These are phyloP conservation scores for button mushroom (Agaricus bisporus) DNA, from an alignment of 768 basidiomycete species.

Conservation along the genomic window DNA sequence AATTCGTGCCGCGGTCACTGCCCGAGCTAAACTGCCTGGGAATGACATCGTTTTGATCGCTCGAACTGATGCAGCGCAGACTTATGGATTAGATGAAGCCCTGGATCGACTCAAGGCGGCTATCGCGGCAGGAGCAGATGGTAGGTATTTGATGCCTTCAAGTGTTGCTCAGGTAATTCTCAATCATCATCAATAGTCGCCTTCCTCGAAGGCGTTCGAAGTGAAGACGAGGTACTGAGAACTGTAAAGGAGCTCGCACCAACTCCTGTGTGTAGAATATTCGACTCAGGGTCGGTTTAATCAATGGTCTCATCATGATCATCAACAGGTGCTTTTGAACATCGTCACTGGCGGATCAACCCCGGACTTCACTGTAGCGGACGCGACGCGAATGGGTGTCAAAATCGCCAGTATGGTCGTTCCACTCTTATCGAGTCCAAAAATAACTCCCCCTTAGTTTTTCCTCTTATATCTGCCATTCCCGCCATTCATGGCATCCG, in stretches of 20 bases:
- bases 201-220: conserved; percentile 47
- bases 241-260: conserved; percentile 34
- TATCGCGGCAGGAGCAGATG: conserved; percentile 35
- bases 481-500: conserved; percentile 45
- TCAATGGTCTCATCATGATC: not conserved
- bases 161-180: not conserved
- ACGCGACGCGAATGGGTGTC: conserved; percentile 39
- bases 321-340: conserved; percentile 36
- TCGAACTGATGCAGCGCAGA: conserved; percentile 47
- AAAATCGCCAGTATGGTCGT: conserved; percentile 30
- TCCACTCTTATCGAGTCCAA: not conserved
- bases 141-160: conserved; percentile 16
- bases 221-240: conserved; percentile 33
- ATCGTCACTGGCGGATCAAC: conserved; percentile 46
- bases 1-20: conserved; percentile 46
- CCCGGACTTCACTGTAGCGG: conserved; percentile 41
- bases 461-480: conserved; percentile 41
- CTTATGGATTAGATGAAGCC: conserved; percentile 44
- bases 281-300: not conserved
- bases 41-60: conserved; percentile 47
- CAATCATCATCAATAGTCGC: conserved; percentile 25
- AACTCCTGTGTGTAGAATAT: conserved; percentile 25
- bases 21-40: conserved; percentile 40
- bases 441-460: conserved; percentile 24
- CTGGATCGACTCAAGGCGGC: conserved; percentile 40